Evolutionary conservation across 805 yeast species (phyloP).

Genomic region (Pichia scutulata): DNA sequence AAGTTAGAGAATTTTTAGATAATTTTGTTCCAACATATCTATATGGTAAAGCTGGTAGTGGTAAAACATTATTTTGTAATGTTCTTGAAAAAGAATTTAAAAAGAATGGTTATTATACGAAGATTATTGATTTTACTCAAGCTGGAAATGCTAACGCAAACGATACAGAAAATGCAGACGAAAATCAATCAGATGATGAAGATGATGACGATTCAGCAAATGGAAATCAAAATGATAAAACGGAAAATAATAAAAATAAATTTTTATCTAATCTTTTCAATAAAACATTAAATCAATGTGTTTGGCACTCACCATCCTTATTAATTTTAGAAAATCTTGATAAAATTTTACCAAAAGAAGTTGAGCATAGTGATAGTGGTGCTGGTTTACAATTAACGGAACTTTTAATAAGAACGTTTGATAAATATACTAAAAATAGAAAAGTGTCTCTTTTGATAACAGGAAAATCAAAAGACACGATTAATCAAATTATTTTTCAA

Average conservation of each 20-base stretch:
- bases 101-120: constrained; percentile 37
- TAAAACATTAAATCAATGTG: constrained; percentile 36
- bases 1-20: constrained; percentile 33
- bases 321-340: constrained; percentile 76
- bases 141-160: constrained; percentile 49
- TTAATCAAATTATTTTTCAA: constrained; percentile 54
- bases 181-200: background rate
- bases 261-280: constrained; percentile 34
- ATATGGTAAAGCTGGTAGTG: constrained; percentile 74
- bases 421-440: constrained; percentile 37
- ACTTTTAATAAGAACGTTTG: constrained; percentile 39
- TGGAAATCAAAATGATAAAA: background rate
- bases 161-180: constrained; percentile 17
- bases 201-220: background rate
- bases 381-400: constrained; percentile 61
- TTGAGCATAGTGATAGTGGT: constrained; percentile 47
- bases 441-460: constrained; percentile 55
- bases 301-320: constrained; percentile 73
- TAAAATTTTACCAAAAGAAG: constrained; percentile 58
- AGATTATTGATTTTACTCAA: constrained; percentile 29
- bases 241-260: constrained; percentile 6
- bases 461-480: constrained; percentile 52
- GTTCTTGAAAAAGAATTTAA: constrained; percentile 33
- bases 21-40: constrained; percentile 48
- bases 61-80: constrained; percentile 56